Percentiles rank a stretch among this genome's conserved stretches.
Evolutionary conservation across 2,329 filamentous ascomycete genomes (phyloP).

Genomic region (Byssoonygena ceratinophila): DNA sequence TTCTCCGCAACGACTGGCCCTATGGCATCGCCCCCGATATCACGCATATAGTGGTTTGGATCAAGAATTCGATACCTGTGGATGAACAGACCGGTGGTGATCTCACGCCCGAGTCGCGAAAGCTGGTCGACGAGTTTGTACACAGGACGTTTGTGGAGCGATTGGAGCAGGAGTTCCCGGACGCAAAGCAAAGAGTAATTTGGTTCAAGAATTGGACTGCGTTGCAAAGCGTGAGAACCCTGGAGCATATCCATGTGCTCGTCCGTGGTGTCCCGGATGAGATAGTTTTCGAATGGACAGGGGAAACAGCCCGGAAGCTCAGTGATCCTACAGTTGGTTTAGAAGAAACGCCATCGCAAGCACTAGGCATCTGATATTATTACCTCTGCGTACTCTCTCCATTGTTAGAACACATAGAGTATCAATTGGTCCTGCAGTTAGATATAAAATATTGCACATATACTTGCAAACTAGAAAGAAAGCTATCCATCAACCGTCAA

Average conservation of each 20-base stretch:
- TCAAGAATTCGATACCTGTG: constrained; percentile 41
- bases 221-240: constrained; percentile 49
- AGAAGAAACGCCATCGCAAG: not conserved
- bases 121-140: constrained; percentile 42
- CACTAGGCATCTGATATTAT: not conserved
- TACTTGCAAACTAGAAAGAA: not conserved
- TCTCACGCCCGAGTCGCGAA: constrained; percentile 41
- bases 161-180: constrained; percentile 29
- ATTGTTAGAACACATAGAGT: not conserved
- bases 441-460: constrained; percentile 5
- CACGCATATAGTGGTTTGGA: constrained; percentile 49
- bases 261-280: constrained; percentile 40
- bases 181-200: constrained; percentile 39
- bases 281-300: constrained; percentile 38
- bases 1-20: constrained; percentile 54
- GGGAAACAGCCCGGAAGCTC: constrained; percentile 21
- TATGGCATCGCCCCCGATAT: constrained; percentile 49
- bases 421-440: not conserved
- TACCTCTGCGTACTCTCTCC: not conserved
- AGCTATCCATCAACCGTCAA: not conserved
- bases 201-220: constrained; percentile 58
- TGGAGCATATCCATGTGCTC: constrained; percentile 50
- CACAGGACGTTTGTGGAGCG: constrained; percentile 40
- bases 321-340: constrained; percentile 10
- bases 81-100: constrained; percentile 37